Evolutionary conservation across 2,329 filamentous ascomycete genomes (phyloP), one percentile per base, ranked within the genome.

Genomic region (Orbilia brochopaga): DNA sequence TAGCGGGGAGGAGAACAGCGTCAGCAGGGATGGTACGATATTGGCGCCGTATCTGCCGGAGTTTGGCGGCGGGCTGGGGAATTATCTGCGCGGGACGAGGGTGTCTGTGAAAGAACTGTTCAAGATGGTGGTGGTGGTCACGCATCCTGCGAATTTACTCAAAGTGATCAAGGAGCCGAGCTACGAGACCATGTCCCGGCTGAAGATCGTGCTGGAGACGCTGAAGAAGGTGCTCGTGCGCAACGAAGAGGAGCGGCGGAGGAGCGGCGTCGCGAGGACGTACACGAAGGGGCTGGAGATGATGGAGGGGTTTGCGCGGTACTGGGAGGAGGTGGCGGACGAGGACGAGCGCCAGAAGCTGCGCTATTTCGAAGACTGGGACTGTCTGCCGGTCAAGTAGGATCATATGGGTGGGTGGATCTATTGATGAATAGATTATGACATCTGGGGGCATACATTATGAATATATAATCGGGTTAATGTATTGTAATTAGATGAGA

Each of bases 271-370:
- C n/a, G 66, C 63, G 30, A 44, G 66, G 48, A 64, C 56, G 50
- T 70, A 70, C 17, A 64, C 66, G 10, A 70, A 70, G 55, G 66
- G 66, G 11, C 54, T 63, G 54, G 66, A 70, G 54, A 70, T 70
- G 66, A 70, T 70, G 66, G 66, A 70, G 40, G 66, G 66, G n/a
- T 70, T 70, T 17, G 66, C 60, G 53, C 27, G 32, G 54, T 64
- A 70, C 32, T 70, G 66, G 66, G 66, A 70, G 15, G 44, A 37
- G 2, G n/a, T 32, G 24, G 24, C 44, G 15, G 30, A 17, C 6
- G 46, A 23, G 8, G 32, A 32, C 40, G 42, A 37, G 19, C 17
- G 40, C 23, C 13, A 17, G 27, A 57, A 21, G 27, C 32, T 70
- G 46, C 37, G 60, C 27, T 64, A 64, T n/a, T 70, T 70, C 51